These are phyloP conservation scores for Kuraishia floccosa DNA, from an alignment of 805 yeast species.

Conservation along the genomic window DNA sequence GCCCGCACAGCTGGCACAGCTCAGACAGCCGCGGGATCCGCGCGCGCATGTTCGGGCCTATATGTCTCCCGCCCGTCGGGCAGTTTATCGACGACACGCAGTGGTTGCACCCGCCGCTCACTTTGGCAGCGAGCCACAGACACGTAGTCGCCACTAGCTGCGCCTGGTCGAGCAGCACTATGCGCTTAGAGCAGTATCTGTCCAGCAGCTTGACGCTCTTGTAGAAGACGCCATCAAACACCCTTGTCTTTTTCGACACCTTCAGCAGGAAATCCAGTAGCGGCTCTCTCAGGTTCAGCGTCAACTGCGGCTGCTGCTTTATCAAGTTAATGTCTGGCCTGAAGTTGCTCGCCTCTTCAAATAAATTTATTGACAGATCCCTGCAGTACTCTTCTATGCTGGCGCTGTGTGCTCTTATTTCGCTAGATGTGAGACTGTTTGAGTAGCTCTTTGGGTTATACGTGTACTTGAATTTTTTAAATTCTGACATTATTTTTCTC, in stretches of 20 bases:
- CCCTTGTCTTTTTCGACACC: conserved; percentile 42
- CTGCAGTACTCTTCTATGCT: conserved; percentile 38
- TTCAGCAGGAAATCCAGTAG: conserved; percentile 66
- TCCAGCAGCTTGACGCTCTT: conserved; percentile 61
- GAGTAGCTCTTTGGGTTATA: conserved; percentile 38
- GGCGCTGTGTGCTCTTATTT: conserved; percentile 32
- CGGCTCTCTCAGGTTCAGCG: conserved; percentile 46
- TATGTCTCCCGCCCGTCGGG: conserved; percentile 48
- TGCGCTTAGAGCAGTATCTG: conserved; percentile 70
- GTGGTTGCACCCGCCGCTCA: conserved; percentile 67
- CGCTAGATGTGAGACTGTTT: conserved; percentile 33
- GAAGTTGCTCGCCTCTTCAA: conserved; percentile 21
- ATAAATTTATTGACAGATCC: conserved; percentile 31
- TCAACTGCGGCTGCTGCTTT: conserved; percentile 70
- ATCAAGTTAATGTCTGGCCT: conserved; percentile 44
- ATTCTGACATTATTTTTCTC: background rate
- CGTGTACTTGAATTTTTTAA: conserved; percentile 5
- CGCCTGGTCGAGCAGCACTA: conserved; percentile 65
- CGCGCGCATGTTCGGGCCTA: conserved; percentile 64
- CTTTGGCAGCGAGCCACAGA: conserved; percentile 75
- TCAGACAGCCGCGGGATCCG: conserved; percentile 67
- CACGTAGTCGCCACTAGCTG: conserved; percentile 78
- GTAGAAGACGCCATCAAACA: conserved; percentile 51
- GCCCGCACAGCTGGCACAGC: conserved; percentile 61
- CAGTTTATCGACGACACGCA: conserved; percentile 37